These are phyloP conservation scores for Beauveria brongniartii DNA, from an alignment of 2,329 filamentous ascomycete genomes.

Conservation along the genomic window DNA sequence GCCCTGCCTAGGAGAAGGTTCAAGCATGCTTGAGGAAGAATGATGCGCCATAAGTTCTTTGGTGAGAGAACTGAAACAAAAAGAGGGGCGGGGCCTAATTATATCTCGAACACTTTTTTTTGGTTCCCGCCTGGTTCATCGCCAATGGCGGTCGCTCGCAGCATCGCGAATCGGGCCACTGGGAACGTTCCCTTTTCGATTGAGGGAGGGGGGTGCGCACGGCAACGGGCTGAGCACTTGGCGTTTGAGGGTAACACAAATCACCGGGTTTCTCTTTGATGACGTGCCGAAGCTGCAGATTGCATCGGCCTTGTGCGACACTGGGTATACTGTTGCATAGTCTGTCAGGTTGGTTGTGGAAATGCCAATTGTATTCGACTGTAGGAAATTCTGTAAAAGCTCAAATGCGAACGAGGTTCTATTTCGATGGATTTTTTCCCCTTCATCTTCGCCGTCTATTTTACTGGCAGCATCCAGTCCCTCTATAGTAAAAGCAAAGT, in stretches of 20 bases:
- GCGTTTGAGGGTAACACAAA: constrained; percentile 4
- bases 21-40: background rate
- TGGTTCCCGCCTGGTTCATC: background rate
- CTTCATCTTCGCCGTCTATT: background rate
- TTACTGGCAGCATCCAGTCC: background rate
- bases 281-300: background rate
- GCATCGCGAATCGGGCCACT: constrained; percentile 3
- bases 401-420: background rate
- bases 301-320: background rate
- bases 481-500: background rate
- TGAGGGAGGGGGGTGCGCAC: background rate
- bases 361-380: background rate
- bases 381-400: background rate
- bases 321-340: background rate
- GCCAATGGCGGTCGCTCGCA: background rate
- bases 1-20: background rate
- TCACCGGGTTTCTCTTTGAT: background rate
- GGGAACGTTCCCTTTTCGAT: background rate
- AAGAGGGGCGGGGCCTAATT: background rate
- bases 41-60: background rate
- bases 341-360: background rate
- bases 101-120: background rate
- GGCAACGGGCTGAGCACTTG: background rate
- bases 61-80: constrained; percentile 5
- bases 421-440: background rate